Base-by-base conservation (phyloP, 805 yeast genomes). In the Metschnikowia lochheadii region DNA sequence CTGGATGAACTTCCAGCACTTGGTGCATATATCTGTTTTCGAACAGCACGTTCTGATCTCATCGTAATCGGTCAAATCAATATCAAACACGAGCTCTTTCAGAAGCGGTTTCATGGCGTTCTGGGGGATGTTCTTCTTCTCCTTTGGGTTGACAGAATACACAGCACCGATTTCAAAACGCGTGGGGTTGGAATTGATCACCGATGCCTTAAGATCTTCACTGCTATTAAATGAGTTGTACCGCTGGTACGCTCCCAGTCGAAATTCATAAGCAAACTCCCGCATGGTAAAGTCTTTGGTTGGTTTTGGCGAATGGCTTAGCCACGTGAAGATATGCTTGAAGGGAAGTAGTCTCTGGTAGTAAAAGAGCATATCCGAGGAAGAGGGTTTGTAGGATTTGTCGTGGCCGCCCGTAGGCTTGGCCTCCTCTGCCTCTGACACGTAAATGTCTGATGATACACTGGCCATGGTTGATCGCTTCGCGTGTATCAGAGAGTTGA, bases 41-140 rank as follows among this genome's bases (percentile, higher is more conserved):
- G 82, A 73, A 66, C 99, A 94, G 68, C 99, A 94, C 0, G 97
- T 92, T 70, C 99, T 83, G 58, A 89, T 80, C 23, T 84, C 87
- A 68, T 92, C 98, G 66, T 94, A 94, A 72, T 94, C 99, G 23
- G 97, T 94, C 76, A 94, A 82, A 84, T 94, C 99, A 56, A 94
- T 92, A 82, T 94, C 99, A 57, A 94, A 86, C 6, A 91, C 96
- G 51, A 94, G 75, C 65, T 94, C 99, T 66, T 94, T 94, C 56
- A 81, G 76, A 33, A 85, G 60, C 1, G 99, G 94, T 60, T 82
- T 84, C 84, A 90, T 81, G 20, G 88, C 85, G 31, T 77, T 77
- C 58, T 87, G 87, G 17, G 95, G 81, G 14, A 89, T 73, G 7
- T 83, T 76, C 61, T 88, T 91, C 48, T 96, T 77, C 52, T 89